Evolutionary conservation across 1,139 yeast genomes (phyloP), one percentile per base, ranked within the genome.

Genomic region (Protomyces gravidus): DNA sequence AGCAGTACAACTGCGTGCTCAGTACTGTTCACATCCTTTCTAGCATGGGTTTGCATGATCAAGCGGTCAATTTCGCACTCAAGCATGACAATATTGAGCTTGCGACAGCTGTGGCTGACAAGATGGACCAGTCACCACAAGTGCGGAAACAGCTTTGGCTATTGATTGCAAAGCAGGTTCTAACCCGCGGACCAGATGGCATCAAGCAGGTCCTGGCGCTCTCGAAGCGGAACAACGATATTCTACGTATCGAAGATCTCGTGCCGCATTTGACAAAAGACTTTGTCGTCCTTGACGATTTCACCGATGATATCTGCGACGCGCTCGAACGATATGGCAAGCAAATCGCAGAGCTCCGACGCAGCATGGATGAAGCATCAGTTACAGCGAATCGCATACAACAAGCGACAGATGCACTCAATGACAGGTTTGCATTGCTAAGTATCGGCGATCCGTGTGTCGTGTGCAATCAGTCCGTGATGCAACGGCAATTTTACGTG

Each of bases 361-460:
- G 76, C 19, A 95, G 89, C 63, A 92, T 92, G 85, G 83, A 82
- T 56, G 85, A 84, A 42, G 85, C 96, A 0, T 75, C 88, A 23
- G 68, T 72, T 1, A 83, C 87, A 36, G 82, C 92, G 13, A 77
- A 80, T 25, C 80, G 79, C 45, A 80, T 90, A 59, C 80, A 81
- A 55, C 70, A 72, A 2, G 86, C 87, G 65, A 82, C 89, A 40
- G 72, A 74, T 32, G 74, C 76, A 5, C 77, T 79, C 63, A 70
- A 74, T 27, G 73, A 75, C 23, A 76, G 81, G 19, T 81, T 80
- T 63, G 76, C 79, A 64, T 75, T 85, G 1, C 78, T 92, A 23
- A 86, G 86, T 67, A 90, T 96, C 0, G 95, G 95, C 1, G 94
- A 85, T 64, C 81, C 92, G 1, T 92, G 99, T 72, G 77, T 80